Evolutionary conservation across 164 flowering plant genomes (phyloP), one percentile per base, ranked within the genome.

Genomic region (Liquidambar formosana): DNA sequence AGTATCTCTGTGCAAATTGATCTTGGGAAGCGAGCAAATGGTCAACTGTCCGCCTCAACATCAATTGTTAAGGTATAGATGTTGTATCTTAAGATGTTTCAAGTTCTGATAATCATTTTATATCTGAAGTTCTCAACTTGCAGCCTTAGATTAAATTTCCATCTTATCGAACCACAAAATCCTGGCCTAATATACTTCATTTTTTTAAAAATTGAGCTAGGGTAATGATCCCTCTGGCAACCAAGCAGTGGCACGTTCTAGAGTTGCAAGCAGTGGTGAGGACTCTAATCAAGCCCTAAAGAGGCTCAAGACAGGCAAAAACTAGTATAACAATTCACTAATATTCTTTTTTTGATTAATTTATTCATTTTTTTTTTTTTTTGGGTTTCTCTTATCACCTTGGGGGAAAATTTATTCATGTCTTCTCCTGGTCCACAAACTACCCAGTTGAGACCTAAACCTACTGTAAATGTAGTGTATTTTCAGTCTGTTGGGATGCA

Each of bases 1-100:
- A 89, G 83, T 78, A 85, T 95, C 67, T 90, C 98, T 8, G 96
- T 95, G 67, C 93, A 95, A 74, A 87, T 95, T 68, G 96, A 93
- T 72, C 85, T 95, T 19, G 96, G 91, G 38, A 95, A 95, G 77
- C 82, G 78, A 75, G 82, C 83, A 22, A 79, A 67, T 61, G 66
- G 72, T 27, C 65, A 79, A 69, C 57, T 70, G 18, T 26, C 73
- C 43, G 60, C 75, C 33, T 73, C 78, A 47, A 51, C 79, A 46
- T 78, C 86, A 26, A 71, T 65, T 61, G 49, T 59, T 9, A 84
- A 86, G 89, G 97, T 93, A 78, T 46, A n/a, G 9, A 26, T 27
- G 12, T 14, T 28, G 26, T 28, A 5, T 60, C n/a, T 25, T 10
- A 11, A 4, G 23, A 48, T 16, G 0, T 13, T 38, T 8, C 25